Evolutionary conservation across 2,329 filamentous ascomycete species (phyloP), one percentile per base, ranked within the genome.

Genomic region (Colletotrichum sp.): DNA sequence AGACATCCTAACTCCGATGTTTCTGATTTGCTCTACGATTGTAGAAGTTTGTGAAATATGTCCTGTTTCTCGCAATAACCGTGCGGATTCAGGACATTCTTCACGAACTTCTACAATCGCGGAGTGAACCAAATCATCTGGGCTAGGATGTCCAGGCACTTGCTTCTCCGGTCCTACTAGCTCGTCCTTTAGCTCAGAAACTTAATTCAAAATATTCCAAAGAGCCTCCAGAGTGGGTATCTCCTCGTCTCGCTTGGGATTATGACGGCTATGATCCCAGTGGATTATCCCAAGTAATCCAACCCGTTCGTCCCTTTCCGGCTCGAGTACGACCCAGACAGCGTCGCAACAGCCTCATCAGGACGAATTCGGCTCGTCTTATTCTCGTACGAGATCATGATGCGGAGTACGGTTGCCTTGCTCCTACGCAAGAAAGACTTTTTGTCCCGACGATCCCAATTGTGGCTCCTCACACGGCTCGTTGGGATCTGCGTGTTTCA

Each of bases 401-500:
- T 71, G 28, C 55, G 48, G 57, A 63, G 63, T 60, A 32, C 60
- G 26, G 44, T 39, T 26, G 32, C 70, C 44, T 15, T 24, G 18
- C 13, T n/a, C 36, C n/a, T 44, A 36, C 15, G 32, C 57, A 57
- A 65, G 39, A 73, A 59, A 44, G 64, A 24, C 44, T 16, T 52
- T 52, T 52, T 52, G 44, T 52, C 44, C 30, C 12, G 74, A 32
- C 30, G 64, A 76, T 76, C 74, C 57, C 48, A 76, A 76, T 76
- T 26, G 64, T 59, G 44, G 64, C 18, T 32, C 44, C 34, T 18
- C 59, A 10, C 59, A 10, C n/a, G 18, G 28, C 24, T 26, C 72
- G 59, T 30, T 15, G 13, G 22, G 65, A 74, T 76, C 74, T 32
- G 71, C 74, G 22, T 22, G 74, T 76, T 74, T 76, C 74, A 74